Percentiles rank a stretch among this genome's conserved stretches.
These are phyloP conservation scores for Amanita rubescens DNA, from an alignment of 768 basidiomycete genomes.

Conservation along the genomic window DNA sequence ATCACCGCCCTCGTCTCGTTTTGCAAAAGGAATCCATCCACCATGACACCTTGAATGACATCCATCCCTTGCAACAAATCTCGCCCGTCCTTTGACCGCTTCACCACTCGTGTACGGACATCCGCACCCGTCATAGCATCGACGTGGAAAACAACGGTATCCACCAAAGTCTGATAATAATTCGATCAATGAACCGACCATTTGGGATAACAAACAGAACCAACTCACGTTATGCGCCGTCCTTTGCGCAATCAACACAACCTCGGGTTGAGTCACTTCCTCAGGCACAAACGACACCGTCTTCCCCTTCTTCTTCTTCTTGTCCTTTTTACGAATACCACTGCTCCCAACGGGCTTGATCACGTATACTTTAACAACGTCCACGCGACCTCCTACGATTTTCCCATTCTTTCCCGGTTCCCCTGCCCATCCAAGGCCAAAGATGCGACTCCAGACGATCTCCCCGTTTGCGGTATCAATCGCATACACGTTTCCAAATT, in stretches of 20 bases:
- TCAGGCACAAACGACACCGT: no score
- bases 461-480: slow-evolving; percentile 74
- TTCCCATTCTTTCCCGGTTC: neutral
- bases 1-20: slow-evolving; percentile 43
- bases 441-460: slow-evolving; percentile 71
- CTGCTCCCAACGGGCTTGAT: slow-evolving; percentile 39
- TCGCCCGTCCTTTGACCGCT: neutral
- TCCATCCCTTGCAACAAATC: slow-evolving; percentile 51
- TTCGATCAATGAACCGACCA: slow-evolving; percentile 1
- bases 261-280: slow-evolving; percentile 30
- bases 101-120: slow-evolving; percentile 8
- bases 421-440: slow-evolving; percentile 66
- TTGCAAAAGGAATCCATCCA: slow-evolving; percentile 52
- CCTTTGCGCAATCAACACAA: slow-evolving; percentile 56
- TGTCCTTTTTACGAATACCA: no score
- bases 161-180: slow-evolving; percentile 42
- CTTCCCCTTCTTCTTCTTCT: no score
- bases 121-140: slow-evolving; percentile 78
- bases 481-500: slow-evolving; percentile 70
- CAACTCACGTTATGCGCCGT: slow-evolving; percentile 51
- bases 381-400: slow-evolving; percentile 42
- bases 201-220: neutral
- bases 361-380: slow-evolving; percentile 57
- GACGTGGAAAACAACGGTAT: slow-evolving; percentile 72
- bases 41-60: slow-evolving; percentile 48